phyloP scores from a whole-genome alignment of 768 basidiomycete genomes.

The Russula olivacea region DNA sequence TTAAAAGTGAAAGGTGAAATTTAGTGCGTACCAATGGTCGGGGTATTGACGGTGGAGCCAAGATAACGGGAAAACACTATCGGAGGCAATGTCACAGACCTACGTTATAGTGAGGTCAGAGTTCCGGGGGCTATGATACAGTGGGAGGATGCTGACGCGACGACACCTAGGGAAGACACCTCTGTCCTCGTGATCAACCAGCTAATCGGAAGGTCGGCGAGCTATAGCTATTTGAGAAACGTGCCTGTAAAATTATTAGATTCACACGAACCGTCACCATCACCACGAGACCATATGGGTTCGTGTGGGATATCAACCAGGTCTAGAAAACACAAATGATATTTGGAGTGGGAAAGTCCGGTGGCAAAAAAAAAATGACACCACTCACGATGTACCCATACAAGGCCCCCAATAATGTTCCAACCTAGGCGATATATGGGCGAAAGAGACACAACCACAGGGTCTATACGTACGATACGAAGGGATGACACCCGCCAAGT shows the following conservation, averaged over 20 bases:
- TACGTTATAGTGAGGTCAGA: conserved; percentile 21
- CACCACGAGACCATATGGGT: conserved; percentile 40
- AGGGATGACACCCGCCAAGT: conserved; percentile 45
- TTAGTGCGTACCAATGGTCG: conserved; percentile 8
- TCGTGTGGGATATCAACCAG: conserved; percentile 36
- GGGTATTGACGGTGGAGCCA: not conserved
- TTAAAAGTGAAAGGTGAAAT: not conserved
- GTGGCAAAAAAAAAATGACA: not conserved
- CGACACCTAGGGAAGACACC: conserved; percentile 39
- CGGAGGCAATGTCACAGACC: conserved; percentile 42
- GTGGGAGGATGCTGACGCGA: conserved; percentile 34
- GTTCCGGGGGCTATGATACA: not conserved
- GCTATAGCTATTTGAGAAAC: conserved; percentile 28
- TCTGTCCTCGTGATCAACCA: conserved; percentile 40
- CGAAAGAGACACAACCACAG: not conserved
- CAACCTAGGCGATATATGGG: conserved; percentile 26
- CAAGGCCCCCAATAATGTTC: conserved; percentile 31
- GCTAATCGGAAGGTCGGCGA: conserved; percentile 41
- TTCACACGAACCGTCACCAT: conserved; percentile 34
- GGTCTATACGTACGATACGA: conserved; percentile 35
- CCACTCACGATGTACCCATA: conserved; percentile 35
- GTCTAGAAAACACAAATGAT: conserved; percentile 29
- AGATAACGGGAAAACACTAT: conserved; percentile 35
- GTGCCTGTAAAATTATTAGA: not conserved
- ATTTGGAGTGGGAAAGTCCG: not conserved